Percentiles rank a stretch among this genome's conserved stretches.
These are phyloP conservation scores for Cryptococcus deneoformans DNA, from an alignment of 1,284 basidiomycete species.

Conservation along the genomic window DNA sequence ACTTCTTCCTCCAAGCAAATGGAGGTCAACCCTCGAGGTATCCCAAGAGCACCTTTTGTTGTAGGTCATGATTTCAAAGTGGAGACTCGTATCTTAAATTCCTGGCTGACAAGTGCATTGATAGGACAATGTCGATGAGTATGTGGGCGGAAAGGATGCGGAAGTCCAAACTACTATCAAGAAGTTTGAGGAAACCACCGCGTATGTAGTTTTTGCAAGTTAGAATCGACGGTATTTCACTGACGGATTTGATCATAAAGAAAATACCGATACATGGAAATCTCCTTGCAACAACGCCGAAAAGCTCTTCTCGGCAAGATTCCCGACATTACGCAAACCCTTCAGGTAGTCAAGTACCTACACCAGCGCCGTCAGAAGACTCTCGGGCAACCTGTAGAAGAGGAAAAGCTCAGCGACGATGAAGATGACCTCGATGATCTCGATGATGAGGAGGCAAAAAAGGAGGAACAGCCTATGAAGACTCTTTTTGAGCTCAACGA, in stretches of 20 bases:
- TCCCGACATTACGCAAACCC: slow-evolving; percentile 91
- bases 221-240: background rate
- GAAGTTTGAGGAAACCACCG: slow-evolving; percentile 86
- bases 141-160: slow-evolving; percentile 74
- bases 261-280: slow-evolving; percentile 98
- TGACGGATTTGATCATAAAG: slow-evolving; percentile 53
- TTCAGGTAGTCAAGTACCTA: slow-evolving; percentile 83
- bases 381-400: slow-evolving; percentile 25
- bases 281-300: slow-evolving; percentile 75
- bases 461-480: slow-evolving; percentile 59
- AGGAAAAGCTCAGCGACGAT: slow-evolving; percentile 47
- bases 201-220: slow-evolving; percentile 55
- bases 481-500: slow-evolving; percentile 96
- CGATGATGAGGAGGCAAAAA: slow-evolving; percentile 53
- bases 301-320: slow-evolving; percentile 87
- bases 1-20: slow-evolving; percentile 34
- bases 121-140: slow-evolving; percentile 79
- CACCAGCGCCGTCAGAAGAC: slow-evolving; percentile 63
- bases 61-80: slow-evolving; percentile 56
- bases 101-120: background rate
- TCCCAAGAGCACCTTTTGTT: slow-evolving; percentile 92
- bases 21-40: slow-evolving; percentile 82
- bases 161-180: slow-evolving; percentile 76
- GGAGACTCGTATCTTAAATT: background rate
- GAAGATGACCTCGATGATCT: slow-evolving; percentile 43